phyloP scores from a whole-genome alignment of 352 stramenopile genomes.

The Phytophthora sojae region DNA sequence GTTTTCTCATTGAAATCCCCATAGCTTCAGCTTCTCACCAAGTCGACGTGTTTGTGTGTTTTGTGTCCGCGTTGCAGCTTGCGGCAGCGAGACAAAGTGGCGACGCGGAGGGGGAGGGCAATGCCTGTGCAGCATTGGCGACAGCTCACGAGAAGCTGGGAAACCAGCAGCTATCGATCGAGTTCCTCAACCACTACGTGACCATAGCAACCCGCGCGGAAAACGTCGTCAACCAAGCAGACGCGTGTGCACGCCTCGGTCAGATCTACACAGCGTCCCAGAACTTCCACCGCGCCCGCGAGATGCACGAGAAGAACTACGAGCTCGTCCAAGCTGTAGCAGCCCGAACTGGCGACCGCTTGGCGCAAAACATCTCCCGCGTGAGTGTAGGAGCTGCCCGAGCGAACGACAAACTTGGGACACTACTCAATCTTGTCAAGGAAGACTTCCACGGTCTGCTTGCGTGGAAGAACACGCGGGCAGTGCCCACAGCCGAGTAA shows the following conservation, averaged over 20 bases:
- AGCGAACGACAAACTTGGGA: slow-evolving; percentile 72
- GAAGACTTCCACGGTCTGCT: slow-evolving; percentile 74
- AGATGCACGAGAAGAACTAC: slow-evolving; percentile 93
- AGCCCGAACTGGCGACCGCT: slow-evolving; percentile 46
- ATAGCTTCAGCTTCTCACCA: neutral
- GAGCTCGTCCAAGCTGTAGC: slow-evolving; percentile 73
- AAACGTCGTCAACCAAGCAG: slow-evolving; percentile 88
- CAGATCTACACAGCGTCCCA: slow-evolving; percentile 85
- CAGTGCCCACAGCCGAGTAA: slow-evolving; percentile 58
- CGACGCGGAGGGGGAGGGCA: slow-evolving; percentile 80
- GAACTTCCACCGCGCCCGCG: slow-evolving; percentile 81
- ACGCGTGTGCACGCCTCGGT: slow-evolving; percentile 87
- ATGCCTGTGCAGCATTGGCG: slow-evolving; percentile 88
- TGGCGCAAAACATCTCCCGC: slow-evolving; percentile 66
- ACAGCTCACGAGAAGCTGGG: slow-evolving; percentile 85
- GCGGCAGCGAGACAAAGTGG: slow-evolving; percentile 59
- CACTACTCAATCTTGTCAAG: slow-evolving; percentile 72
- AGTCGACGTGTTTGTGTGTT: slow-evolving; percentile 1
- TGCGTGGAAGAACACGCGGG: slow-evolving; percentile 82
- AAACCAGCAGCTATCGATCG: slow-evolving; percentile 84
- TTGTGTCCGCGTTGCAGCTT: slow-evolving; percentile 41
- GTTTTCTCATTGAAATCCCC: slow-evolving; percentile 9
- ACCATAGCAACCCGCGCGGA: slow-evolving; percentile 81
- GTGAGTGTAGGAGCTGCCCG: slow-evolving; percentile 76
- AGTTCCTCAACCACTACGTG: slow-evolving; percentile 90